phyloP scores from a whole-genome alignment of 805 yeast genomes.

The Candida orba region DNA sequence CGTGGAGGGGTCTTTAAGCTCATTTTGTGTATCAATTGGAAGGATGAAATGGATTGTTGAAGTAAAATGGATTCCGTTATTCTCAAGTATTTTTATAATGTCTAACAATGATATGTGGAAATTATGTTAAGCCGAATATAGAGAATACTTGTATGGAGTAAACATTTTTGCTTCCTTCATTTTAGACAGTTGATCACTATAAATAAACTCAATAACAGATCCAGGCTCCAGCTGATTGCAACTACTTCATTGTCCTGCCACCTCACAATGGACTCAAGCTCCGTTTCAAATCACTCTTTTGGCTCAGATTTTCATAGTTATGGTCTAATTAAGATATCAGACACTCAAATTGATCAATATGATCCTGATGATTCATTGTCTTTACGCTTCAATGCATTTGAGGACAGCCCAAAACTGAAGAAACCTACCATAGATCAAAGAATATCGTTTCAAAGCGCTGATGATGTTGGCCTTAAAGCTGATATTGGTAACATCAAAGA shows the following conservation, averaged over 20 bases:
- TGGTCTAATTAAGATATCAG: conserved; percentile 19
- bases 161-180: too few relatives aligned
- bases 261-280: too few relatives aligned
- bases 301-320: conserved; percentile 15
- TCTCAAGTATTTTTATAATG: too few relatives aligned
- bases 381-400: not conserved
- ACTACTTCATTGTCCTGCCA: not conserved
- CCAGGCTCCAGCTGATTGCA: not conserved
- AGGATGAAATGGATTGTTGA: too few relatives aligned
- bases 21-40: not conserved
- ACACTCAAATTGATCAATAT: conserved; percentile 10
- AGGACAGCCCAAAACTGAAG: not conserved
- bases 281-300: conserved; percentile 2
- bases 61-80: too few relatives aligned
- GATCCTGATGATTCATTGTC: conserved; percentile 17
- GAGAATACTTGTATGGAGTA: too few relatives aligned
- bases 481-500: not conserved
- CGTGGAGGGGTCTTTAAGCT: conserved; percentile 17
- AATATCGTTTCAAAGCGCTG: not conserved
- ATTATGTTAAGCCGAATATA: too few relatives aligned
- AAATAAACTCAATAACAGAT: too few relatives aligned
- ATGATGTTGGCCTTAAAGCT: not conserved
- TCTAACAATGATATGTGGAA: too few relatives aligned
- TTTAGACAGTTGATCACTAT: too few relatives aligned
- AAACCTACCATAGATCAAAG: not conserved